Base-by-base conservation (phyloP, 305 asterid genomes). In the Lippia alba region DNA sequence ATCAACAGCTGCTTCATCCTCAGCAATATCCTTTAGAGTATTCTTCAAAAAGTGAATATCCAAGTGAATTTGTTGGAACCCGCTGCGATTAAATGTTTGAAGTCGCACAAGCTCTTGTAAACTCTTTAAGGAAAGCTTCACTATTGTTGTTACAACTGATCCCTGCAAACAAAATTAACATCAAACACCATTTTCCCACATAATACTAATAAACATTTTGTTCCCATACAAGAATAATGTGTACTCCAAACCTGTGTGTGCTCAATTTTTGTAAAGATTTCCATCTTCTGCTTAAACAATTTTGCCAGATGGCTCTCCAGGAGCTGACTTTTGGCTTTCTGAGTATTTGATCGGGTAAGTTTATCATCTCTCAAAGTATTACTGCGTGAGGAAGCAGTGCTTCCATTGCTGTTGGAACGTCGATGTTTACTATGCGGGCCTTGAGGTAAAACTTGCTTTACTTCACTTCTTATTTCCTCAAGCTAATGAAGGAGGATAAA, bases 61-160 rank as follows among this genome's bases (percentile, higher is more conserved):
- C 86, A 94, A 70, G 66, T 91, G 99, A 71, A 94, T 89, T 79
- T 94, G 99, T 79, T 94, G 99, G 81, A 91, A 91, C 54, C 99
- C 99, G 62, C 97, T 86, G 9, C 96, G 90, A 60, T 91, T 94
- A 75, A 78, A 94, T 56, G 96, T 91, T 62, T 89, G 99, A 56
- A 91, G 96, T 18, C 97, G 85, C 69, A 83, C 97, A 77, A 84
- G 82, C 82, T 94, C 99, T 85, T 91, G 99, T 69, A 91, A 68
- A 75, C 96, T 94, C 81, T 94, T 94, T 66, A 94, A 79, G 61
- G 92, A 83, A 74, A 94, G 96, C 66, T 94, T 94, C 33, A 84
- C 81, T 20, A 86, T 81, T 56, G 96, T 85, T 71, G 92, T 87
- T 66, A 79, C 8, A 36, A 89, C 91, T 39, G 97, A 94, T 81